Evolutionary conservation across 2,329 filamentous ascomycete species (phyloP).

Genomic region (Pochonia chlamydosporia): DNA sequence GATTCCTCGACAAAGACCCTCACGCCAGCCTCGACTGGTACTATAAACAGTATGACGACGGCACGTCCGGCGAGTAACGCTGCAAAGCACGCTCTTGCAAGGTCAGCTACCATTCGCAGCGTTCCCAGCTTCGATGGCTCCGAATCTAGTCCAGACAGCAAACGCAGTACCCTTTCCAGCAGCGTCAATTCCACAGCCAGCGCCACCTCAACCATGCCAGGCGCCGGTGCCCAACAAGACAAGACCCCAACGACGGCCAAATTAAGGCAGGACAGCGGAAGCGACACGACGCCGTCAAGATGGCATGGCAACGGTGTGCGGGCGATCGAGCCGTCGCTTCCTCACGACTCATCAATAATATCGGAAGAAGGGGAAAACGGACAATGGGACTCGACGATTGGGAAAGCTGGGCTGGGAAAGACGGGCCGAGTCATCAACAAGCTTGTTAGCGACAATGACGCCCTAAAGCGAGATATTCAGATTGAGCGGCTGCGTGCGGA

Average conservation of each 20-base stretch:
- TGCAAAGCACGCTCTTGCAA: conserved; percentile 25
- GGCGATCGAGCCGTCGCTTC: conserved; percentile 23
- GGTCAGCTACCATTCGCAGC: conserved; percentile 47
- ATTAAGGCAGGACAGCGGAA: conserved; percentile 26
- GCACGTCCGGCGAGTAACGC: conserved; percentile 16
- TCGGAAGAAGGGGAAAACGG: conserved; percentile 29
- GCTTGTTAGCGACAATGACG: conserved; percentile 74
- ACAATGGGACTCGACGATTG: conserved; percentile 61
- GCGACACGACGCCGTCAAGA: conserved; percentile 19
- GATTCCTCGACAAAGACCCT: conserved; percentile 26
- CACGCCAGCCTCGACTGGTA: conserved; percentile 31
- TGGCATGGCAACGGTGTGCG: conserved; percentile 26
- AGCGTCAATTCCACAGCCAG: conserved; percentile 50
- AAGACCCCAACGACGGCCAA: conserved; percentile 27
- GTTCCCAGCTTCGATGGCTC: conserved; percentile 50
- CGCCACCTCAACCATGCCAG: conserved; percentile 36
- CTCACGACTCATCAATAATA: conserved; percentile 18
- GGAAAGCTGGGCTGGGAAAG: conserved; percentile 66
- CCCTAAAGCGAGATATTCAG: conserved; percentile 66
- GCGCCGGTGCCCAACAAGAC: conserved; percentile 27
- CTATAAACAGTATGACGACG: conserved; percentile 34
- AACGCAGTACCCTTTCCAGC: conserved; percentile 49
- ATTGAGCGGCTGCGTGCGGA: conserved; percentile 61
- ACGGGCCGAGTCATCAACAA: conserved; percentile 75
- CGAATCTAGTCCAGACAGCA: conserved; percentile 39